A percentile compares a stretch with the other conserved stretches of the same genome.
These are phyloP conservation scores for Lactifluus rugatus DNA, from an alignment of 768 basidiomycete genomes.

Conservation along the genomic window DNA sequence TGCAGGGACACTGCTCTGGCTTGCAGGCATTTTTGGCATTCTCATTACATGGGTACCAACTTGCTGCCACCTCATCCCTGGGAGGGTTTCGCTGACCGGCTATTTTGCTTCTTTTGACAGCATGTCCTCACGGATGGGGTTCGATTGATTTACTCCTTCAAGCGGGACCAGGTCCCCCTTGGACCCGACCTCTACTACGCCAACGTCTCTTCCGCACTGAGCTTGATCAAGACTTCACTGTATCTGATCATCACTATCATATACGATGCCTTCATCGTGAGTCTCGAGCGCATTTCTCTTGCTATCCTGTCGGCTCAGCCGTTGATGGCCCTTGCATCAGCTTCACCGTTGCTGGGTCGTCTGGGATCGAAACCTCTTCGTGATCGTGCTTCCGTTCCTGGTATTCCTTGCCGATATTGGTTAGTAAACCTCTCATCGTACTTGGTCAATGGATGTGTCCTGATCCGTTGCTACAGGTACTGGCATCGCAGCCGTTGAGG, in stretches of 20 bases:
- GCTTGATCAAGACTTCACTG: slow-evolving; percentile 22
- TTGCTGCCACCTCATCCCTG: not conserved
- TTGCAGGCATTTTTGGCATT: slow-evolving; percentile 4
- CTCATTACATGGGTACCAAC: slow-evolving; percentile 18
- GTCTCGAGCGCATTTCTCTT: not conserved
- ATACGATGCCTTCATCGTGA: slow-evolving; percentile 25
- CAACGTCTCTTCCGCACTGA: slow-evolving; percentile 19
- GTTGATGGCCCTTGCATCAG: slow-evolving; percentile 2
- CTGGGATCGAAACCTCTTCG: slow-evolving; percentile 21
- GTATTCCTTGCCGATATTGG: slow-evolving; percentile 26
- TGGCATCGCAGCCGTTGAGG: slow-evolving; percentile 20
- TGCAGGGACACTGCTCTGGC: slow-evolving; percentile 4
- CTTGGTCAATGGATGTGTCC: not conserved
- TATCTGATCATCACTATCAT: slow-evolving; percentile 23
- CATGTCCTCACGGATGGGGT: slow-evolving; percentile 23
- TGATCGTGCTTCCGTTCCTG: slow-evolving; percentile 20
- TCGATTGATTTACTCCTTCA: slow-evolving; percentile 24
- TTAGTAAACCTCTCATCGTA: slow-evolving; percentile 1
- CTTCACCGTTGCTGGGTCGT: slow-evolving; percentile 23
- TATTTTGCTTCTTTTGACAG: slow-evolving; percentile 1
- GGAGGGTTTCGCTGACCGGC: not conserved
- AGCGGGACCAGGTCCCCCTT: slow-evolving; percentile 4
- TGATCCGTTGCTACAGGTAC: slow-evolving; percentile 14
- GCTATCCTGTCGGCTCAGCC: not conserved
- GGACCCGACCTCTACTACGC: slow-evolving; percentile 21